Evolutionary conservation across 1,139 yeast species (phyloP).

Genomic region (Blastobotrys serpentis): DNA sequence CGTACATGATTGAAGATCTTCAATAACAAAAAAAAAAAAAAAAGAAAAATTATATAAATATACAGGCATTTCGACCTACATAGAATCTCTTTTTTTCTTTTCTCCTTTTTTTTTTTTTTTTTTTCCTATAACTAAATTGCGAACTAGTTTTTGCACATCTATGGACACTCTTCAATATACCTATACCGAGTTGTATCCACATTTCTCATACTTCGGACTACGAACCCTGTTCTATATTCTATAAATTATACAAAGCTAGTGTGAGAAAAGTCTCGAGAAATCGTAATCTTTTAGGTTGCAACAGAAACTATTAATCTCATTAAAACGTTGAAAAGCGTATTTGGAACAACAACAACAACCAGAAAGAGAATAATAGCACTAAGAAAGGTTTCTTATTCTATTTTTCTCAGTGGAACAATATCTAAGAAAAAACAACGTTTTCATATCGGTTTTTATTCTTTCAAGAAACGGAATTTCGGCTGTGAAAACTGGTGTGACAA

Average conservation of each 20-base stretch:
- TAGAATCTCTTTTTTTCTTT: not conserved
- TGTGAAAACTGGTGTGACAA: not conserved
- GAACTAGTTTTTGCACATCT: conserved; percentile 9
- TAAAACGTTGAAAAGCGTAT: not conserved
- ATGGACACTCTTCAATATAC: conserved; percentile 10
- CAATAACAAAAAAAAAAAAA: not conserved
- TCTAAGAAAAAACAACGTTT: not conserved
- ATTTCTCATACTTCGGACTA: conserved; percentile 8
- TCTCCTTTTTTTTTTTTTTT: not conserved
- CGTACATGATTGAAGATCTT: conserved; percentile 3
- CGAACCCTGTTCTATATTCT: conserved; percentile 8
- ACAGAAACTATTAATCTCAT: conserved; percentile 4
- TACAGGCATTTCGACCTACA: not conserved
- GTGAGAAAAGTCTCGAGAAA: conserved; percentile 3
- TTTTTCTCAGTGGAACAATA: not conserved
- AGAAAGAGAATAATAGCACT: too few species aligned
- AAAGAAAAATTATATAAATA: not conserved
- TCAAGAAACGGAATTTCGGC: not conserved
- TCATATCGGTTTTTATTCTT: not conserved
- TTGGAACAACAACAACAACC: not conserved
- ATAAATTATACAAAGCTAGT: not conserved
- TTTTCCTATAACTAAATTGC: not conserved
- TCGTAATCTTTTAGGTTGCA: conserved; percentile 1
- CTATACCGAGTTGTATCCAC: conserved; percentile 10
- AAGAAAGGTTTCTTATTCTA: too few species aligned